These are phyloP conservation scores for Aspergillus carbonarius DNA, from an alignment of 2,329 filamentous ascomycete species.

Conservation along the genomic window DNA sequence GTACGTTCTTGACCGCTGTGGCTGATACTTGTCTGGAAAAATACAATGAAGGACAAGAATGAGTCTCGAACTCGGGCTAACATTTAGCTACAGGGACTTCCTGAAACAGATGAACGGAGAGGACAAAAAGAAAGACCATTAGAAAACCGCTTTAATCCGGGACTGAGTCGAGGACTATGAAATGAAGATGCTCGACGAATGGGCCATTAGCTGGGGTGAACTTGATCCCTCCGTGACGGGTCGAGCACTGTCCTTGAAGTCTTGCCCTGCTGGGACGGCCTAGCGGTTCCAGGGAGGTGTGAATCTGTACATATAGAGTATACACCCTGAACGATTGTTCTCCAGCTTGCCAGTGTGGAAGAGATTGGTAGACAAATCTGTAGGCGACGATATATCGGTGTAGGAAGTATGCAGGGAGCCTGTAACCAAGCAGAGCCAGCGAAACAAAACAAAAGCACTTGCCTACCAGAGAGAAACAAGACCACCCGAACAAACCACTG, in stretches of 20 bases:
- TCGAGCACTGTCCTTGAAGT: not conserved
- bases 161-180: slow-evolving; percentile 12
- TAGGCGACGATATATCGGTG: not conserved
- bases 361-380: not conserved
- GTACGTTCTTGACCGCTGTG: slow-evolving; percentile 46
- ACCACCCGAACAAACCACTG: no score
- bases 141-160: slow-evolving; percentile 15
- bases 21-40: not conserved
- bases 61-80: not conserved
- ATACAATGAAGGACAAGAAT: not conserved
- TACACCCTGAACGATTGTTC: slow-evolving; percentile 17
- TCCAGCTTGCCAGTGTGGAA: not conserved
- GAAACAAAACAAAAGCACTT: not conserved
- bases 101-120: slow-evolving; percentile 51
- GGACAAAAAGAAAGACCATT: slow-evolving; percentile 47
- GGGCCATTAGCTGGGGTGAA: not conserved
- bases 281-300: slow-evolving; percentile 10
- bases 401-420: not conserved
- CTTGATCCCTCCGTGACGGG: not conserved
- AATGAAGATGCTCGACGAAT: not conserved
- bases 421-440: not conserved
- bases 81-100: slow-evolving; percentile 45
- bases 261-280: slow-evolving; percentile 1
- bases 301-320: slow-evolving; percentile 32
- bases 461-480: not conserved